Conservation (phyloP, 106 monocot species). For the Xerophyta viscosa region DNA sequence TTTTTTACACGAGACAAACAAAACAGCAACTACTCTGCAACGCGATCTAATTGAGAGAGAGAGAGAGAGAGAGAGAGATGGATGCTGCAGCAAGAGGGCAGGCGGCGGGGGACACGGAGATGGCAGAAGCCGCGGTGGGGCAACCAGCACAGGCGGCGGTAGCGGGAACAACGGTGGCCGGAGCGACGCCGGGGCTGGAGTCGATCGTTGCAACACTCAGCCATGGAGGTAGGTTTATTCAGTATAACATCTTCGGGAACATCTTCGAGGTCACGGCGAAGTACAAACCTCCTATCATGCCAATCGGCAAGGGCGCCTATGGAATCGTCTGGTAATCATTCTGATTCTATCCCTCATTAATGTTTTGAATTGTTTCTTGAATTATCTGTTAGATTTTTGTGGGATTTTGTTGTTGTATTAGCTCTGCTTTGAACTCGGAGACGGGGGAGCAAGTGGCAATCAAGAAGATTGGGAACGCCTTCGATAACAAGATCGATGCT, state of each 20-base stretch:
- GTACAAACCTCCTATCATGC: conserved; percentile 96
- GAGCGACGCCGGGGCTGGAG: conserved; percentile 17
- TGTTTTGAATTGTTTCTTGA: not conserved
- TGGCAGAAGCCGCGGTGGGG: not conserved
- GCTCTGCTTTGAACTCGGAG: conserved; percentile 87
- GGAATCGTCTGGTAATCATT: conserved; percentile 98
- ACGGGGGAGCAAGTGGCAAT: conserved; percentile 95
- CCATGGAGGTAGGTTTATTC: conserved; percentile 86
- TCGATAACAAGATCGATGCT: conserved; percentile 94
- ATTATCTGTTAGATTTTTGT: not conserved
- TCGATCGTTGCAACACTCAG: conserved; percentile 50
- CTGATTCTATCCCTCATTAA: no score
- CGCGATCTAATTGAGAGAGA: conserved; percentile 1
- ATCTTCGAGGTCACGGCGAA: conserved; percentile 89
- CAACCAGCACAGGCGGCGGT: conserved; percentile 6
- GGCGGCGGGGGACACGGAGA: conserved; percentile 39
- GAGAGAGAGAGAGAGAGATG: conserved; percentile 11
- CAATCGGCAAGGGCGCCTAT: conserved; percentile 94
- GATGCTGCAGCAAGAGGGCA: conserved; percentile 1
- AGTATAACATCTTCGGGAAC: conserved; percentile 97
- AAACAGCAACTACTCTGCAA: not conserved
- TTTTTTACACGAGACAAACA: no score
- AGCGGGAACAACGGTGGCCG: conserved; percentile 12
- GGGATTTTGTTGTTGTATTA: conserved; percentile 8
- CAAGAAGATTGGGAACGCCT: conserved; percentile 96